phyloP scores from a whole-genome alignment of 2,329 filamentous ascomycete genomes.

The Epichloe sp. region DNA sequence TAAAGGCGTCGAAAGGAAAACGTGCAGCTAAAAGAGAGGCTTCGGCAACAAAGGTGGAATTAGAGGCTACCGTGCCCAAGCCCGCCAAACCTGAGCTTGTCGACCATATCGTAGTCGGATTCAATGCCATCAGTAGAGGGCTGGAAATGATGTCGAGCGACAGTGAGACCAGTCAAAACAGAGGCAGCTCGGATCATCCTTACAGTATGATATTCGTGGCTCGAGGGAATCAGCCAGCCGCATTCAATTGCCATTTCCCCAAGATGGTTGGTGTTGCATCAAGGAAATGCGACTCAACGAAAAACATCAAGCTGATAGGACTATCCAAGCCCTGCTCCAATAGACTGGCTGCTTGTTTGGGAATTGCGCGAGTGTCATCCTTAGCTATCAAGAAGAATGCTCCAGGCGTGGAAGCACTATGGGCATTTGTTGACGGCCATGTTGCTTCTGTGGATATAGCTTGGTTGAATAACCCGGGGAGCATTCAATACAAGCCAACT shows the following conservation, averaged over 20 bases:
- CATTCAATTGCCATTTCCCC: slow-evolving; percentile 46
- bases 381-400: slow-evolving; percentile 45
- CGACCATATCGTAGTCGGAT: slow-evolving; percentile 48
- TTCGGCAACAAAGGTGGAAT: slow-evolving; percentile 7
- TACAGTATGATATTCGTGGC: slow-evolving; percentile 46
- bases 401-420: slow-evolving; percentile 41
- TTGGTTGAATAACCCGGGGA: slow-evolving; percentile 31
- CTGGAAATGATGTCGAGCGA: slow-evolving; percentile 33
- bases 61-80: slow-evolving; percentile 4
- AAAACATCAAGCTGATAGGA: slow-evolving; percentile 43
- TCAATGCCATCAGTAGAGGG: slow-evolving; percentile 48
- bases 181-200: slow-evolving; percentile 3
- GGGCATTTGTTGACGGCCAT: slow-evolving; percentile 39
- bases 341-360: slow-evolving; percentile 41
- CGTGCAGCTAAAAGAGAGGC: slow-evolving; percentile 36
- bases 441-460: slow-evolving; percentile 38
- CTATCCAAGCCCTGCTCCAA: slow-evolving; percentile 48
- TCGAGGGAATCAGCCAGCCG: slow-evolving; percentile 41
- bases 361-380: slow-evolving; percentile 51
- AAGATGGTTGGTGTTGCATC: slow-evolving; percentile 40
- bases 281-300: slow-evolving; percentile 21
- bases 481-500: slow-evolving; percentile 17
- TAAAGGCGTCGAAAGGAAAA: slow-evolving; percentile 47
- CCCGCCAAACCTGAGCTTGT: slow-evolving; percentile 35
- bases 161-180: not conserved